Conservation (phyloP, 2,329 filamentous ascomycete genomes). For the Fusarium poae region DNA sequence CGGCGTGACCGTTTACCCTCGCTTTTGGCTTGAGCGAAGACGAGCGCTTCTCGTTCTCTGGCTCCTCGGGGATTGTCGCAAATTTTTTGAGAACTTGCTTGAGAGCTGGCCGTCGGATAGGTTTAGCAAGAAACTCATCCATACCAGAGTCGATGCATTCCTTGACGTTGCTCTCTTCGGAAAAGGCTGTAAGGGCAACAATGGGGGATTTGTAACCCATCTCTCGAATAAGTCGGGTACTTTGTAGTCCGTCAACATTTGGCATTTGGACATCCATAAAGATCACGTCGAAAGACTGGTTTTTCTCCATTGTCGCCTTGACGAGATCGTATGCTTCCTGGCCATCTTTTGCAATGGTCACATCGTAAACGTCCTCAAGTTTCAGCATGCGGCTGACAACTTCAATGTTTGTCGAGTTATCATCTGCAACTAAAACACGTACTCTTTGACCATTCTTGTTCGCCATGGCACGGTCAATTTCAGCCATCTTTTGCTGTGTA, state of each 20-base stretch:
- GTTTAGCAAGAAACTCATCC: slow-evolving; percentile 86
- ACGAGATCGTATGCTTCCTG: slow-evolving; percentile 91
- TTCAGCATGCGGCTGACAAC: slow-evolving; percentile 75
- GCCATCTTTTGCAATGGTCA: slow-evolving; percentile 87
- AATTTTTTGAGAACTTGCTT: slow-evolving; percentile 90
- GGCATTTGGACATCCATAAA: slow-evolving; percentile 99
- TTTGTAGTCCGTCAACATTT: slow-evolving; percentile 89
- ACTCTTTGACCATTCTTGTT: slow-evolving; percentile 73
- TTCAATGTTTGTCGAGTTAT: slow-evolving; percentile 70
- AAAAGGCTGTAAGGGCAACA: slow-evolving; percentile 89
- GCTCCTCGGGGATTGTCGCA: slow-evolving; percentile 81
- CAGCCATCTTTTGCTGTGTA: slow-evolving; percentile 72
- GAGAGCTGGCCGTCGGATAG: slow-evolving; percentile 83
- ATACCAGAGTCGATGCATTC: slow-evolving; percentile 91
- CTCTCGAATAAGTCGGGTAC: slow-evolving; percentile 84
- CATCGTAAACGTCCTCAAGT: slow-evolving; percentile 84
- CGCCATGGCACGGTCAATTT: slow-evolving; percentile 74
- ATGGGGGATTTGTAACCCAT: slow-evolving; percentile 91
- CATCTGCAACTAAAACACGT: slow-evolving; percentile 86
- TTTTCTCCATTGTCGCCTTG: slow-evolving; percentile 81
- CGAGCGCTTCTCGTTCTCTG: slow-evolving; percentile 46
- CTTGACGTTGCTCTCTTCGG: slow-evolving; percentile 88
- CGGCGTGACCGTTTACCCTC: slow-evolving; percentile 36
- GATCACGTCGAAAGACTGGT: slow-evolving; percentile 83
- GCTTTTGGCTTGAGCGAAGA: slow-evolving; percentile 35